Conservation (phyloP, 352 stramenopile genomes). For the Phytopythium cucurbitacearum region DNA sequence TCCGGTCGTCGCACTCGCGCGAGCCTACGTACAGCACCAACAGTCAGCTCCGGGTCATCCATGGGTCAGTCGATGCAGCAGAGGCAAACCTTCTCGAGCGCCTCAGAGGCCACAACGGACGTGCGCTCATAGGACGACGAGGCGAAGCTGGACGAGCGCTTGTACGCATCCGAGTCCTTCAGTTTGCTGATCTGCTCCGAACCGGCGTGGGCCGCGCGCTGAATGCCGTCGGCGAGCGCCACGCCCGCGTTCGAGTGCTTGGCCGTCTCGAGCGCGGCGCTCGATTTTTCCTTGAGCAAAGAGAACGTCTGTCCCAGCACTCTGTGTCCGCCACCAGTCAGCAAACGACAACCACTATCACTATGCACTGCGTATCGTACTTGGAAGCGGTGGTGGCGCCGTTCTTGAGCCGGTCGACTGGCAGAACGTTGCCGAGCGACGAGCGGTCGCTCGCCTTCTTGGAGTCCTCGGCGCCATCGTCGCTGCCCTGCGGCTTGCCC, state of each 20-base stretch:
- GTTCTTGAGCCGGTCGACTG: conserved; percentile 89
- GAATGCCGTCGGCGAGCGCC: conserved; percentile 61
- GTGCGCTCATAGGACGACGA: conserved; percentile 57
- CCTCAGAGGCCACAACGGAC: conserved; percentile 58
- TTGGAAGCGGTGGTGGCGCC: conserved; percentile 73
- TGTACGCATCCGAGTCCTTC: conserved; percentile 83
- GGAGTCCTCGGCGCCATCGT: conserved; percentile 38
- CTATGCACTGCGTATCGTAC: conserved; percentile 20
- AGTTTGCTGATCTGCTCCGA: conserved; percentile 80
- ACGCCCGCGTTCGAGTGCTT: conserved; percentile 76
- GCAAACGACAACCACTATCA: too few species aligned
- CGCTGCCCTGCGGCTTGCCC: conserved; percentile 20
- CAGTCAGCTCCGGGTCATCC: not conserved
- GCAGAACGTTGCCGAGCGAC: conserved; percentile 74
- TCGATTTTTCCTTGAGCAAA: conserved; percentile 73
- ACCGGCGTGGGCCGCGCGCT: conserved; percentile 46
- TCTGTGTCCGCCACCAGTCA: conserved; percentile 13
- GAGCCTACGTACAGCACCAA: conserved; percentile 30
- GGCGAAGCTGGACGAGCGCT: conserved; percentile 67
- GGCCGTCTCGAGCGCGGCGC: conserved; percentile 60
- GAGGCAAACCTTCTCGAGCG: conserved; percentile 55
- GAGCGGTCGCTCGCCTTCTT: conserved; percentile 49
- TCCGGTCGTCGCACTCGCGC: conserved; percentile 46
- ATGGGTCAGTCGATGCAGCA: not conserved
- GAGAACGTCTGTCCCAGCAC: conserved; percentile 65